These are phyloP conservation scores for Candida railenensis DNA, from an alignment of 805 yeast species.

Conservation along the genomic window DNA sequence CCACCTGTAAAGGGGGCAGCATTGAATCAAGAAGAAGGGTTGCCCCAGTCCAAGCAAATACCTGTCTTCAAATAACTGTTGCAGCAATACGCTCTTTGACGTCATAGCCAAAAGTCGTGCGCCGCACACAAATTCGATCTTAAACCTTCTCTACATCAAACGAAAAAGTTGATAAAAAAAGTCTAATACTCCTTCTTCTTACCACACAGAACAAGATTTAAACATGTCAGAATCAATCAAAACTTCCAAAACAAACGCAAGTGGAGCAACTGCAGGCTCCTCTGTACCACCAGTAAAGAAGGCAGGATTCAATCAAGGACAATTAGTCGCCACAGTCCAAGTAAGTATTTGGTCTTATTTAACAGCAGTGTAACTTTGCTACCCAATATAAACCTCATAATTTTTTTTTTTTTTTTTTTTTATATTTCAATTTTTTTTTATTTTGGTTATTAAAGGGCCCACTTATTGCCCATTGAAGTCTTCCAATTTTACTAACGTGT, in stretches of 20 bases:
- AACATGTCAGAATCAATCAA: constrained; percentile 3
- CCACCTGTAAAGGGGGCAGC: no score
- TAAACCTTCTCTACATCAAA: not conserved
- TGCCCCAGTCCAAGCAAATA: no score
- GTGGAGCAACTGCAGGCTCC: constrained; percentile 3
- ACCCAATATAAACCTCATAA: not conserved
- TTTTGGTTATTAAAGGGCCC: not conserved
- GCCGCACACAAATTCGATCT: not conserved
- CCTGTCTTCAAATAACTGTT: no score
- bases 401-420: no score
- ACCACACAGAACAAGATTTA: not conserved
- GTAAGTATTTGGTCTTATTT: no score
- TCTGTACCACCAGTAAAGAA: constrained; percentile 1
- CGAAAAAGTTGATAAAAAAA: not conserved
- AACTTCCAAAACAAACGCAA: constrained; percentile 1
- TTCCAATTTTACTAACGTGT: constrained; percentile 8
- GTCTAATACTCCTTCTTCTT: not conserved
- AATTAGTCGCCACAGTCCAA: constrained; percentile 20
- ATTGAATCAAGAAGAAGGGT: no score
- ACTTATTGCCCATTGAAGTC: not conserved
- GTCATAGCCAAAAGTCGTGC: not conserved
- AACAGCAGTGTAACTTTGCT: no score
- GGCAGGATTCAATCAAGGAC: constrained; percentile 10
- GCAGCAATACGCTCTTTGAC: not conserved
- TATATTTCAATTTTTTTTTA: not conserved